These are phyloP conservation scores for Apiospora kogelbergensis DNA, from an alignment of 2,329 filamentous ascomycete genomes.

Conservation along the genomic window DNA sequence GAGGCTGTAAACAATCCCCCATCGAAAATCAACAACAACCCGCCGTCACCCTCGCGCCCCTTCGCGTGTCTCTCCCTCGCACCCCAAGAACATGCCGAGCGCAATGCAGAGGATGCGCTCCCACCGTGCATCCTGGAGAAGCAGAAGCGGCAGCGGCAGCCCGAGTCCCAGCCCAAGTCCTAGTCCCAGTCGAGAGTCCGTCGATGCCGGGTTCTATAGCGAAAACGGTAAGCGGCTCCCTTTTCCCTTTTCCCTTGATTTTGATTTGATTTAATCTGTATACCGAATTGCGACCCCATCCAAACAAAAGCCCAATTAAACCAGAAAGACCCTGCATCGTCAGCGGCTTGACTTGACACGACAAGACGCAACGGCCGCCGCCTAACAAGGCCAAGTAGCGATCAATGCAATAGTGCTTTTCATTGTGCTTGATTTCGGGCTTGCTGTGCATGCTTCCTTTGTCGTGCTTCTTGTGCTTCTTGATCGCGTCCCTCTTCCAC, in stretches of 20 bases:
- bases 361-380: background rate
- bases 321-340: background rate
- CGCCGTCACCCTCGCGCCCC: background rate
- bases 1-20: background rate
- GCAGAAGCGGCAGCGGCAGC: background rate
- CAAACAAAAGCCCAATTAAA: background rate
- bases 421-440: background rate
- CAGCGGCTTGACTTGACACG: background rate
- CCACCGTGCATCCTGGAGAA: background rate
- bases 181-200: background rate
- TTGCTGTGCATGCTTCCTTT: background rate
- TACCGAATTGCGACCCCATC: background rate
- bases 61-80: background rate
- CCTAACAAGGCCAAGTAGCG: background rate
- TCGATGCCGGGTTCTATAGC: background rate
- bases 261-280: slow-evolving; percentile 1
- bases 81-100: background rate
- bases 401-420: slow-evolving; percentile 3
- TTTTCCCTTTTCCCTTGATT: background rate
- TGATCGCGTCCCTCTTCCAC: background rate
- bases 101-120: background rate
- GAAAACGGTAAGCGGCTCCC: slow-evolving; percentile 8
- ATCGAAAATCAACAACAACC: background rate
- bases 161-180: background rate
- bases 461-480: background rate